Percentiles rank a stretch among this genome's conserved stretches.
phyloP scores from a whole-genome alignment of 2,329 filamentous ascomycete species.

The Clarireedia paspali region DNA sequence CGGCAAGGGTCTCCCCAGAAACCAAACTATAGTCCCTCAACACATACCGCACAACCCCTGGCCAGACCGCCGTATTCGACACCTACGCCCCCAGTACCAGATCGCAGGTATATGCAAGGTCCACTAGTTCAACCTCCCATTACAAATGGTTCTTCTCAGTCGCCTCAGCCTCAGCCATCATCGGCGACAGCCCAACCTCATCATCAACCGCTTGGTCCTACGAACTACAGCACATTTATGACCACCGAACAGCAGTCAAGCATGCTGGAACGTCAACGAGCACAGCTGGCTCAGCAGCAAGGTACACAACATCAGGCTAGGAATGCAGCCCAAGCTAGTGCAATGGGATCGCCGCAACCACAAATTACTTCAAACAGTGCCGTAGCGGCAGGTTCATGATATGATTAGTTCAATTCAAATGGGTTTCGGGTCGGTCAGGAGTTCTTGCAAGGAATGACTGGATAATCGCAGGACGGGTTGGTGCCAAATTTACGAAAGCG shows the following conservation, averaged over 20 bases:
- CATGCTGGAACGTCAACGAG: slow-evolving; percentile 32
- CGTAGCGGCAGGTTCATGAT: slow-evolving; percentile 6
- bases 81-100: slow-evolving; percentile 17
- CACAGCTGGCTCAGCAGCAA: slow-evolving; percentile 30
- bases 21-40: slow-evolving; percentile 23
- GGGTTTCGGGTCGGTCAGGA: background rate
- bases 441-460: background rate
- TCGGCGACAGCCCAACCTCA: background rate
- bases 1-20: slow-evolving; percentile 28
- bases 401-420: background rate
- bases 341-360: slow-evolving; percentile 20
- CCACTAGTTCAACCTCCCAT: slow-evolving; percentile 14
- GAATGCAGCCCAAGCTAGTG: slow-evolving; percentile 22
- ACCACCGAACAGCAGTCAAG: slow-evolving; percentile 29
- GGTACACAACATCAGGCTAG: slow-evolving; percentile 25
- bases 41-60: slow-evolving; percentile 16
- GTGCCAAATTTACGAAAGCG: background rate
- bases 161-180: slow-evolving; percentile 16
- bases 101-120: slow-evolving; percentile 19
- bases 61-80: slow-evolving; percentile 19
- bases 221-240: slow-evolving; percentile 24
- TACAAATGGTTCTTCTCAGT: slow-evolving; percentile 22
- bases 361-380: slow-evolving; percentile 24
- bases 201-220: background rate
- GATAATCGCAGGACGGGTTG: background rate